Conservation (phyloP, 352 stramenopile genomes). For the Pythium grandisporangium region DNA sequence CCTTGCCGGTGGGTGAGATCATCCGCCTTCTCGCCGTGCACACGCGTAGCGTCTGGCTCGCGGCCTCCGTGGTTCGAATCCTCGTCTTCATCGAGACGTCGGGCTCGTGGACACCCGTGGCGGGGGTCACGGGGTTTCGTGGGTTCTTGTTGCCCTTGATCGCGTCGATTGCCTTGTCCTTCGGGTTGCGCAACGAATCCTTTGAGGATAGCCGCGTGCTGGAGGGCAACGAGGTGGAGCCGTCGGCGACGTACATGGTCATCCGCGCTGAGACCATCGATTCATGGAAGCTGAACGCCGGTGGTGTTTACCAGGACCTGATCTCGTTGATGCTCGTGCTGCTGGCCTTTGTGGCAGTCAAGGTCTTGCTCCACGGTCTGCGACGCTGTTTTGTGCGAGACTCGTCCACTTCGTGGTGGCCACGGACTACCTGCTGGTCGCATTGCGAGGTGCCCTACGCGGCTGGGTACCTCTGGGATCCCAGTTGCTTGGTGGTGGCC, state of each 20-base stretch:
- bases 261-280: slow-evolving; percentile 19
- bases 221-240: slow-evolving; percentile 18
- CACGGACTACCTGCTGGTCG: slow-evolving; percentile 10
- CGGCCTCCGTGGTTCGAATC: slow-evolving; percentile 8
- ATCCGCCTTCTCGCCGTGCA: slow-evolving; percentile 12
- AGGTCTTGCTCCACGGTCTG: slow-evolving; percentile 3
- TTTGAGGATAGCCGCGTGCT: slow-evolving; percentile 15
- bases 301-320: slow-evolving; percentile 16
- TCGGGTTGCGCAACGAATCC: slow-evolving; percentile 8
- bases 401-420: slow-evolving; percentile 12
- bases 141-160: slow-evolving; percentile 12
- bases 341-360: slow-evolving; percentile 3
- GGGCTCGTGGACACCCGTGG: slow-evolving; percentile 12
- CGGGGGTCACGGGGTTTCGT: slow-evolving; percentile 11
- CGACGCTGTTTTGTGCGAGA: slow-evolving; percentile 3
- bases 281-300: slow-evolving; percentile 21
- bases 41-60: slow-evolving; percentile 16
- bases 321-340: slow-evolving; percentile 9
- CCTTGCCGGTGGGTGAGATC: slow-evolving; percentile 4
- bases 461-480: slow-evolving; percentile 19
- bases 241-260: slow-evolving; percentile 17
- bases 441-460: slow-evolving; percentile 18
- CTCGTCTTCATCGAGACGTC: slow-evolving; percentile 18
- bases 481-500: slow-evolving; percentile 16
- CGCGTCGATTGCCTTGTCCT: slow-evolving; percentile 7